Base-by-base conservation (phyloP, 2,329 filamentous ascomycete species). In the Claviceps sp. region DNA sequence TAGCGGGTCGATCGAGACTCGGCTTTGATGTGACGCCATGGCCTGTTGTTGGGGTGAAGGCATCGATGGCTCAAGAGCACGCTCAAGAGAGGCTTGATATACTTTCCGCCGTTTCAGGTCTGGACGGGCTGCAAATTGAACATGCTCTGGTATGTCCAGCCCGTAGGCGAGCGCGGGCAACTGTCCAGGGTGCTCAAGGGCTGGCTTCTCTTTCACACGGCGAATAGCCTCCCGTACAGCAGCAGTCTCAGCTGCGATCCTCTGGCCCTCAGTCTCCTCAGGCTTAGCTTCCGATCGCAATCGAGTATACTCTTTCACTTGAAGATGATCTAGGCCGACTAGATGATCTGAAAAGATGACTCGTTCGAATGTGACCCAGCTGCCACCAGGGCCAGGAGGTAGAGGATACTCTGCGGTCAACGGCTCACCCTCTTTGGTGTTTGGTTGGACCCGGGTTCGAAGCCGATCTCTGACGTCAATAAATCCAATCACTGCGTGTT, bases 361-460 rank as follows among this genome's bases (percentile, higher is more conserved):
- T 20, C 76, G 70, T 53, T 81, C 76, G 57, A 82, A 82, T 0
- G 78, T 82, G 24, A 82, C 78, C 79, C 79, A 83, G 61, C 78
- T 81, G 50, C 77, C 79, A 22, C 79, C 79, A 1, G 78, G 76
- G 0, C 78, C 79, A 2, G 76, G 73, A 1, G 78, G 79, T 4
- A 79, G 59, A 36, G 77, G 67, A 60, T 71, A 71, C 30, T 70
- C 66, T 42, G 68, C 61, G 5, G 71, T 67, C 30, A 82, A 67
- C 2, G 67, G 59, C 11, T 75, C 70, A 13, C 77, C 77, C 2
- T 65, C 60, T 22, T 74, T 71, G 45, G 73, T 78, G 48, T 68
- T 66, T 0, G 69, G 66, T 58, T 79, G 75, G 40, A 82, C 75
- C 6, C 78, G 72, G 2, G 79, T 82, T 26, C 80, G 76, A 1